Evolutionary conservation across 106 monocot genomes (phyloP), one percentile per base, ranked within the genome.

Genomic region (Acorus calamus): DNA sequence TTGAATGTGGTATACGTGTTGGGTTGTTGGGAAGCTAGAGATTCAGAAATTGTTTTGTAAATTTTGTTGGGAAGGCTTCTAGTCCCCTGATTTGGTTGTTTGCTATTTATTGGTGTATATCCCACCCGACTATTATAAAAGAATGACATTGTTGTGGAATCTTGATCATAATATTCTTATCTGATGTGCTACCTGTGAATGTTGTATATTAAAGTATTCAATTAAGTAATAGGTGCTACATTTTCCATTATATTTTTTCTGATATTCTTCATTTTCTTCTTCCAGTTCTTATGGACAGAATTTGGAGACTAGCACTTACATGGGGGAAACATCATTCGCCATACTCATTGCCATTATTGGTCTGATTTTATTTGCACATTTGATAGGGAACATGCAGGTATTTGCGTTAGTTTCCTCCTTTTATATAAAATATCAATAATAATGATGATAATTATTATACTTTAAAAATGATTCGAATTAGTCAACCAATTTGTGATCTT

Each of bases 311-410:
- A 88, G 87, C 58, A 78, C 83, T 66, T 88, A 71, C 50, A 78
- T 88, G 13, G 80, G 80, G 52, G 87, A 88, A 56, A 88, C 83
- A 42, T 50, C 75, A 44, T 88, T 77, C 69, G 68, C 72, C 50
- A 74, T 80, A 61, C 68, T 84, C 54, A 68, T 84, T 63, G 77
- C 75, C 11, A 71, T 78, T 66, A 58, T 84, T 66, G 83, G 87
- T 56, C 80, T 88, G 11, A 69, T 88, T 14, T 53, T 88, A 47
- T 76, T 88, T 70, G 87, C 87, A 28, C 80, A 80, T 65, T 83
- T 88, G 78, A 84, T 88, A 47, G 83, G 83, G 55, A 88, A 88
- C 49, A 78, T 88, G 74, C 77, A 83, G 83, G 87, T 88, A 80
- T 5, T 55, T 8, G 8, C 57, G 12, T 11, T 46, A 1, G 10